Evolutionary conservation across 2,329 filamentous ascomycete species (phyloP).

Genomic region (Arthroderma sp.): DNA sequence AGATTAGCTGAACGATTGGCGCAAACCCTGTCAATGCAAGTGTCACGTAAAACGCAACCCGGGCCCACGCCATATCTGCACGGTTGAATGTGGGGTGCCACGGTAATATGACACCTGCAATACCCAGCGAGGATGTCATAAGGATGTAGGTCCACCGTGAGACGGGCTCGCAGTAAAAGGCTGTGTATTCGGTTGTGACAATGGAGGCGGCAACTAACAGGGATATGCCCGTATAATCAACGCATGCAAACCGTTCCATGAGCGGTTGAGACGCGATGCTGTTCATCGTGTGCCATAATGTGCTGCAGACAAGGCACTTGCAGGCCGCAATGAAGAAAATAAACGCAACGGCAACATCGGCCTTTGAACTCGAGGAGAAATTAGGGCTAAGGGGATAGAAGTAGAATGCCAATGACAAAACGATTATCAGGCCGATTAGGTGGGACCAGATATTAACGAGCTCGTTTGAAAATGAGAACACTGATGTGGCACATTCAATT

Average conservation of each 20-base stretch:
- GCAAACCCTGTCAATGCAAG: constrained; percentile 80
- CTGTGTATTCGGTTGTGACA: constrained; percentile 96
- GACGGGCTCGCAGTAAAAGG: constrained; percentile 91
- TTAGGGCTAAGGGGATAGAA: constrained; percentile 84
- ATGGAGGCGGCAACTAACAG: constrained; percentile 86
- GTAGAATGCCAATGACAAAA: constrained; percentile 82
- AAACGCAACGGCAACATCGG: constrained; percentile 80
- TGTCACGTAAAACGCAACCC: constrained; percentile 81
- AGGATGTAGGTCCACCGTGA: constrained; percentile 78
- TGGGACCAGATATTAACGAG: constrained; percentile 98
- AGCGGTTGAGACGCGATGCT: constrained; percentile 80
- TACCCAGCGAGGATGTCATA: constrained; percentile 64
- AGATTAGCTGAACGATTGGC: constrained; percentile 70
- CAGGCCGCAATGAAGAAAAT: constrained; percentile 93
- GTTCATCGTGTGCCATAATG: constrained; percentile 98
- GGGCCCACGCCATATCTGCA: constrained; percentile 79
- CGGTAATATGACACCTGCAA: constrained; percentile 79
- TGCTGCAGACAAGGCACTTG: constrained; percentile 89
- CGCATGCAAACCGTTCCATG: constrained; percentile 90
- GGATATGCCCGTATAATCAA: constrained; percentile 96
- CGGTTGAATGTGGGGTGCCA: constrained; percentile 96
- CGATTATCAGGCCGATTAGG: constrained; percentile 71
- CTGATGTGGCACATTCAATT: constrained; percentile 71
- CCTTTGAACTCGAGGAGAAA: constrained; percentile 73
- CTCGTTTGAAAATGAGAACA: constrained; percentile 81